Percentiles rank a stretch among this genome's conserved stretches.
Conservation (phyloP, 2,329 filamentous ascomycete species). For the Diaporthe aspalathi region DNA sequence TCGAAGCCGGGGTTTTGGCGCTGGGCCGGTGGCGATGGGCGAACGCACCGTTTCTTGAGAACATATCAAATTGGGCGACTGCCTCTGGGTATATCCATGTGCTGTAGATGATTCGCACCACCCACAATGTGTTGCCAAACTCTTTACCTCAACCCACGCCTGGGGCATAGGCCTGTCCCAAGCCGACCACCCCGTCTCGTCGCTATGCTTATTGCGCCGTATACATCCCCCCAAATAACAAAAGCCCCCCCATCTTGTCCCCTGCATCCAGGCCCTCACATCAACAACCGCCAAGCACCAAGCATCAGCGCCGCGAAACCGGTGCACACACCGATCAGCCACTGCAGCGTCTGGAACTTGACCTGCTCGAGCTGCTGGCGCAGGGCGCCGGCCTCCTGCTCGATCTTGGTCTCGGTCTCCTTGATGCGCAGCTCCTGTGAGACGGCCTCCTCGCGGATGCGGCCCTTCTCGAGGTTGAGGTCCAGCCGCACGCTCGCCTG, state of each 20-base stretch:
- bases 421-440: slow-evolving; percentile 98
- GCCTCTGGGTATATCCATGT: slow-evolving; percentile 30
- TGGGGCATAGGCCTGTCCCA: background rate
- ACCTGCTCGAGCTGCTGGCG: slow-evolving; percentile 94
- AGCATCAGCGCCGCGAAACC: slow-evolving; percentile 75
- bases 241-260: background rate
- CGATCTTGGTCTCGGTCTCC: slow-evolving; percentile 98
- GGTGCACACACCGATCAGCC: slow-evolving; percentile 89
- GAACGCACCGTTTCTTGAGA: background rate
- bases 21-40: background rate
- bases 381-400: slow-evolving; percentile 93
- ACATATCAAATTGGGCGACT: slow-evolving; percentile 10
- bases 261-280: slow-evolving; percentile 56
- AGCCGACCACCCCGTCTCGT: background rate
- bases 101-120: background rate
- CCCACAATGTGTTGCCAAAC: background rate
- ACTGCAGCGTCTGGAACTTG: slow-evolving; percentile 98
- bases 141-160: background rate
- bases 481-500: slow-evolving; percentile 93
- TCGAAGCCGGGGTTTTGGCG: background rate
- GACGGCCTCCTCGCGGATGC: slow-evolving; percentile 95
- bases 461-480: slow-evolving; percentile 94
- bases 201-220: background rate
- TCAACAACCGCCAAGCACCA: slow-evolving; percentile 77
- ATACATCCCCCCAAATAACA: background rate